These are phyloP conservation scores for Selaginella moellendorffii DNA, from an alignment of 75 land plant species.

Conservation along the genomic window DNA sequence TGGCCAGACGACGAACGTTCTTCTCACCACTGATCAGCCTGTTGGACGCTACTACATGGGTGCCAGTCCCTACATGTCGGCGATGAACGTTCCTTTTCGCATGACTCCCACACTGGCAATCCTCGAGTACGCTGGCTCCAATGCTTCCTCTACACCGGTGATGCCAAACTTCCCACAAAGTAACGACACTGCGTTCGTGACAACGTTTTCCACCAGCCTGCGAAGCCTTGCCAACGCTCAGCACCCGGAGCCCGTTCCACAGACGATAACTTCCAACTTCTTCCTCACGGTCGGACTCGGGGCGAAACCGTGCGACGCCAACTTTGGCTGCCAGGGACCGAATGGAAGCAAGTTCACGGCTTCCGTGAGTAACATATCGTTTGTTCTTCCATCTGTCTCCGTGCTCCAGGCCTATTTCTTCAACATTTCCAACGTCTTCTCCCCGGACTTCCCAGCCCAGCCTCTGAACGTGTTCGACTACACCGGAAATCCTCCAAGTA, in stretches of 20 bases:
- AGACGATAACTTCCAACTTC: slow-evolving; percentile 14
- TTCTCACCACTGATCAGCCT: slow-evolving; percentile 29
- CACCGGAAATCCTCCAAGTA: slow-evolving; percentile 39
- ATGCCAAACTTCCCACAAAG: slow-evolving; percentile 3
- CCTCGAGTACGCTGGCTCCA: slow-evolving; percentile 24
- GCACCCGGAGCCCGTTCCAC: slow-evolving; percentile 12
- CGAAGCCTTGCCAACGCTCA: slow-evolving; percentile 10
- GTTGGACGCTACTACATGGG: slow-evolving; percentile 36
- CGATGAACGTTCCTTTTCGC: slow-evolving; percentile 23
- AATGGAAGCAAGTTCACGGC: slow-evolving; percentile 18
- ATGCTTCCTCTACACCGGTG: neutral
- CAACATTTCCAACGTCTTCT: slow-evolving; percentile 19
- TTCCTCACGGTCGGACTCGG: slow-evolving; percentile 33
- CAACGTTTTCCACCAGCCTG: slow-evolving; percentile 17
- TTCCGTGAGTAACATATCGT: slow-evolving; percentile 53
- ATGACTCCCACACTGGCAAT: slow-evolving; percentile 55
- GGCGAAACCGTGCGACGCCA: slow-evolving; percentile 14
- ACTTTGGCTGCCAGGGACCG: slow-evolving; percentile 10
- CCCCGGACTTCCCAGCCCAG: slow-evolving; percentile 24
- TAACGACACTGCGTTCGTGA: slow-evolving; percentile 10
- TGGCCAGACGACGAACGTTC: slow-evolving; percentile 48
- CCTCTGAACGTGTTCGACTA: slow-evolving; percentile 32
- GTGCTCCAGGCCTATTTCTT: slow-evolving; percentile 52
- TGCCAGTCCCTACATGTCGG: slow-evolving; percentile 23
- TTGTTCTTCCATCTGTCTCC: slow-evolving; percentile 35